phyloP scores from a whole-genome alignment of 768 basidiomycete genomes.

The Collybia mongolica region DNA sequence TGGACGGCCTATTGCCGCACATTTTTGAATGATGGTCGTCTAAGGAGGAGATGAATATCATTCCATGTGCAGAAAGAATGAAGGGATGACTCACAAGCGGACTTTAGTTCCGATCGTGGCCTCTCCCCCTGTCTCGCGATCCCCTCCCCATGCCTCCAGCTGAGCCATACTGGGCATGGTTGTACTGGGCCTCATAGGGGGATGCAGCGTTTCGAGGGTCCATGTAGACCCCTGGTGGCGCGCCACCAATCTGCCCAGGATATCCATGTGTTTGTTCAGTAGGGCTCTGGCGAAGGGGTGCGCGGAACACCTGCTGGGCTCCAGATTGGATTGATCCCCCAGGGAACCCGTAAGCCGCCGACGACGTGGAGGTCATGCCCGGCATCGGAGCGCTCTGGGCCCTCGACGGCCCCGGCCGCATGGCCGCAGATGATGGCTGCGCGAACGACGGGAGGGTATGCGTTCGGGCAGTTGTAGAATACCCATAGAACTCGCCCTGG shows the following conservation, averaged over 20 bases:
- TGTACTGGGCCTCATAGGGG: neutral
- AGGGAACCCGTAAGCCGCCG: neutral
- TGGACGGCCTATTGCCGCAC: no score
- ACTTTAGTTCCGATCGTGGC: no score
- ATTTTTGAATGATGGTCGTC: no score
- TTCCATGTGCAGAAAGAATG: no score
- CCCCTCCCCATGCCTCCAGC: neutral
- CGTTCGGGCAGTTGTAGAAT: neutral
- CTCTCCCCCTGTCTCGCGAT: no score
- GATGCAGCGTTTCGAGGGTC: neutral
- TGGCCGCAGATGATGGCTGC: constrained; percentile 5
- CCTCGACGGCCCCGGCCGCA: neutral
- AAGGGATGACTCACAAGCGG: no score
- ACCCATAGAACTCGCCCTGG: neutral
- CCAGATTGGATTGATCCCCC: neutral
- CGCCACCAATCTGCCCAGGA: neutral
- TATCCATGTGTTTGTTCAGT: neutral
- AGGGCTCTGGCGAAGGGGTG: neutral
- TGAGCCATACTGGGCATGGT: neutral
- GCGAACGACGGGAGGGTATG: neutral
- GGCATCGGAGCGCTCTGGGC: neutral
- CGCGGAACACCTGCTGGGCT: neutral
- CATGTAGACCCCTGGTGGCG: neutral
- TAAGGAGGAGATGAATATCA: no score
- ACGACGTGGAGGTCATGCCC: neutral